These are phyloP conservation scores for Colletotrichum acutatum DNA, from an alignment of 2,329 filamentous ascomycete species.

Conservation along the genomic window DNA sequence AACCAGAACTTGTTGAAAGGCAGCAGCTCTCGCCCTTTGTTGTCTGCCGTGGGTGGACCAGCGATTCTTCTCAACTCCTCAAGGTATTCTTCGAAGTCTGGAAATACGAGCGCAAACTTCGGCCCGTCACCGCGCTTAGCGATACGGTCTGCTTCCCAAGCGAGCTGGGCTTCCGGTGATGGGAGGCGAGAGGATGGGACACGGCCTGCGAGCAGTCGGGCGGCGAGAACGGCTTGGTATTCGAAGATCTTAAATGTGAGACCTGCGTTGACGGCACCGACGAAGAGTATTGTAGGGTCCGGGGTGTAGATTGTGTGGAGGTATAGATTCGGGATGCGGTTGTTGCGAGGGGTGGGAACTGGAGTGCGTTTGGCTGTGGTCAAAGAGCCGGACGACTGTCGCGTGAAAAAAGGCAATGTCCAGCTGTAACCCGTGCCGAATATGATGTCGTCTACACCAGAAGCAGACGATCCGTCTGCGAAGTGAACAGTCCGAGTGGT, in stretches of 20 bases:
- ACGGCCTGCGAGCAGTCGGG: constrained; percentile 66
- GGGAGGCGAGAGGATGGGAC: constrained; percentile 56
- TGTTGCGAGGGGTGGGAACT: constrained; percentile 53
- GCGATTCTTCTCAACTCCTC: constrained; percentile 63
- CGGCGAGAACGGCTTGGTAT: constrained; percentile 73
- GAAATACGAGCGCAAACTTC: constrained; percentile 66
- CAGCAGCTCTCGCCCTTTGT: constrained; percentile 56
- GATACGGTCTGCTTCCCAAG: constrained; percentile 69
- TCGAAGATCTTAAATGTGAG: constrained; percentile 77
- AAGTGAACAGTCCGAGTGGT: constrained; percentile 63
- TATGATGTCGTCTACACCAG: constrained; percentile 69
- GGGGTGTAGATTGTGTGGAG: constrained; percentile 66
- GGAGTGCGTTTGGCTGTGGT: not conserved
- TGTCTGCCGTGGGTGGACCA: constrained; percentile 54
- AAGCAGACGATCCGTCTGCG: constrained; percentile 61
- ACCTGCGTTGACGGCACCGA: constrained; percentile 66
- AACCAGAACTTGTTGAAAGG: constrained; percentile 59
- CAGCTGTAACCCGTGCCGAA: constrained; percentile 77
- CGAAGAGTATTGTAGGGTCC: constrained; percentile 66
- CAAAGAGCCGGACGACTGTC: constrained; percentile 54
- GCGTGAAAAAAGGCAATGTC: constrained; percentile 70
- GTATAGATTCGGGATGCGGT: constrained; percentile 66
- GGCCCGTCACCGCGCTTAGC: constrained; percentile 64
- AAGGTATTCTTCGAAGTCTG: constrained; percentile 74
- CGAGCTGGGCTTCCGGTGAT: constrained; percentile 55